Percentiles rank a stretch among this genome's conserved stretches.
Evolutionary conservation across 371 early-diverging fungal genomes (phyloP).

Genomic region (Apophysomyces trapeziformis): DNA sequence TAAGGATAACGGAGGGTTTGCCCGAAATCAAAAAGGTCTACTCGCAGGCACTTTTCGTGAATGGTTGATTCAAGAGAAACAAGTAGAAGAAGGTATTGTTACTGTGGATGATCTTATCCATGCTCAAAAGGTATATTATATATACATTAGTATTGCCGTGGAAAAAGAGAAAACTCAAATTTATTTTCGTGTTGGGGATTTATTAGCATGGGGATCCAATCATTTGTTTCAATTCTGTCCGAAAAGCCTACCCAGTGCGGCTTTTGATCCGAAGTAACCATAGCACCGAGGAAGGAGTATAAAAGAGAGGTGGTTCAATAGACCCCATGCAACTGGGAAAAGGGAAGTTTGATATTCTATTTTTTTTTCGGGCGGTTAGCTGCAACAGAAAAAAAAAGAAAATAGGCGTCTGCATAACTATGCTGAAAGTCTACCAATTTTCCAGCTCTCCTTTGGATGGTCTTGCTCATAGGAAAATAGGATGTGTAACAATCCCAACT

Average conservation of each 20-base stretch:
- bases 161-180: slow-evolving; percentile 6
- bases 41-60: slow-evolving; percentile 58
- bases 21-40: slow-evolving; percentile 30
- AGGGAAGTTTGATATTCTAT: neutral
- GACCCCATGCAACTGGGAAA: neutral
- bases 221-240: slow-evolving; percentile 59
- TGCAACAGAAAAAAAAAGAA: too few relatives aligned
- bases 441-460: neutral
- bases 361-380: too few relatives aligned
- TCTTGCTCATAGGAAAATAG: neutral
- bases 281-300: neutral
- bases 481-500: slow-evolving; percentile 1
- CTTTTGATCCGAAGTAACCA: slow-evolving; percentile 1
- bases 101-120: slow-evolving; percentile 47
- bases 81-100: slow-evolving; percentile 41
- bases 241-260: slow-evolving; percentile 46
- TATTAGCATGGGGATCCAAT: slow-evolving; percentile 37
- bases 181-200: neutral
- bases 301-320: neutral
- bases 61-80: slow-evolving; percentile 33
- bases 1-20: neutral
- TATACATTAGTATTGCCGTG: neutral
- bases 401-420: neutral
- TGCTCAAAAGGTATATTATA: slow-evolving; percentile 44
- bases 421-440: slow-evolving; percentile 1